Evolutionary conservation across 768 basidiomycete species (phyloP), one percentile per base, ranked within the genome.

Genomic region (Hebeloma cylindrosporum): DNA sequence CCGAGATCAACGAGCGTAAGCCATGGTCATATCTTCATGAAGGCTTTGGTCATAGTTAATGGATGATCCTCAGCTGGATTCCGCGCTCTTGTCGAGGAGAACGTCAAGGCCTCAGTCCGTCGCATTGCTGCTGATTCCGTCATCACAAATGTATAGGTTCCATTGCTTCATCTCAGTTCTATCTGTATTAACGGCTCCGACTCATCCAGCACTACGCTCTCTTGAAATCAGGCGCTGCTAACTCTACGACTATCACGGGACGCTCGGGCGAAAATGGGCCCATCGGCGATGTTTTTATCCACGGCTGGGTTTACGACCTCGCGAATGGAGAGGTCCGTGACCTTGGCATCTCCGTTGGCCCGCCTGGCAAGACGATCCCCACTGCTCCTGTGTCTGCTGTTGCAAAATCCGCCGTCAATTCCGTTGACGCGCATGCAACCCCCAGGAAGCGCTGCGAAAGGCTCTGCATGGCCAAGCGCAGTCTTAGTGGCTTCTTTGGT

Each of bases 301-400:
- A 82, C 32, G 80, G 80, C 5, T 80, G 75, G 78, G 73, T 82
- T 22, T 80, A 79, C 43, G 73, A 80, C 39, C 64, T 82, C 45
- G 74, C 72, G 51, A 73, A 63, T 22, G 80, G 81, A 3, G 58
- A 64, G 20, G 58, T 82, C 39, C 56, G 57, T 29, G 77, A 82
- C 50, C 59, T 83, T 45, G 58, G 65, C 3, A 49, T 79, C 36
- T 68, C 69, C 23, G 54, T 57, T 32, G 69, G 66, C 10, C 63
- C 66, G 9, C 64, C 68, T 20, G 68, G 68, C 1, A 59, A 58
- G 35, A 52, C 54, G 7, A 60, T 67, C 17, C 65, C 63, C 3
- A 22, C 49, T 10, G 50, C 56, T 9, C 65, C 65, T 5, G 65
- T 53, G 22, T 29, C 42, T 2, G 47, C 47, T 3, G 47, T 48